Conservation (phyloP, 106 monocot genomes). For the Acorus gramineus region DNA sequence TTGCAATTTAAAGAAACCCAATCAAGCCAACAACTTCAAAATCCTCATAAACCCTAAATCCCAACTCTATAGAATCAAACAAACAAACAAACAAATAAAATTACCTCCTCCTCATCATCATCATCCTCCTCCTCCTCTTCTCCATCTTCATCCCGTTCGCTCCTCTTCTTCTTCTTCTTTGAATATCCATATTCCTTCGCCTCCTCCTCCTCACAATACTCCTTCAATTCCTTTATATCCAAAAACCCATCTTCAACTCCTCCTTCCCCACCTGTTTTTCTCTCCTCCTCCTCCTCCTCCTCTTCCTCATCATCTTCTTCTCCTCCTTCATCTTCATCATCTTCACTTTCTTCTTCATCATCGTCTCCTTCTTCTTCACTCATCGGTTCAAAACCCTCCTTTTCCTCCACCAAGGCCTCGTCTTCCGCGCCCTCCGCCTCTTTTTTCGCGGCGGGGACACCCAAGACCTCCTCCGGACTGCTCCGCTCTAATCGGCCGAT, state of each 20-base stretch:
- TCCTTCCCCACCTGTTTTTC: constrained; percentile 8
- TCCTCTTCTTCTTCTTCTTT: constrained; percentile 17
- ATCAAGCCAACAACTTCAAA: too few species aligned
- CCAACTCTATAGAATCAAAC: too few species aligned
- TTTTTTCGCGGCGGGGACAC: neutral
- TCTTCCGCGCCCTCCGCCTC: constrained; percentile 7
- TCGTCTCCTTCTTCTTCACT: too few species aligned
- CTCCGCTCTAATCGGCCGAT: constrained; percentile 27
- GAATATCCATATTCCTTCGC: constrained; percentile 38
- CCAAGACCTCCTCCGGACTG: constrained; percentile 1
- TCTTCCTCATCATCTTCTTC: constrained; percentile 8
- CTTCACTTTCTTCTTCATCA: neutral
- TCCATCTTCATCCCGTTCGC: constrained; percentile 22
- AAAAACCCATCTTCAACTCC: constrained; percentile 34
- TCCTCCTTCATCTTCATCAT: constrained; percentile 8
- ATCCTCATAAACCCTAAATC: too few species aligned
- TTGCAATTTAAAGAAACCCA: too few species aligned
- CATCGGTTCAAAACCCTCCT: too few species aligned
- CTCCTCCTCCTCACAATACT: constrained; percentile 51
- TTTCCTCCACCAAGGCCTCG: neutral
- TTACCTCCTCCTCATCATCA: constrained; percentile 11
- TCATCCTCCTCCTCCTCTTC: constrained; percentile 29
- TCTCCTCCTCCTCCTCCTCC: constrained; percentile 13
- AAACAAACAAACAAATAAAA: neutral
- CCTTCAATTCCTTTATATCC: constrained; percentile 52